Evolutionary conservation across 306 rosid genomes (phyloP), one percentile per base, ranked within the genome.

Genomic region (Vigna mungo): DNA sequence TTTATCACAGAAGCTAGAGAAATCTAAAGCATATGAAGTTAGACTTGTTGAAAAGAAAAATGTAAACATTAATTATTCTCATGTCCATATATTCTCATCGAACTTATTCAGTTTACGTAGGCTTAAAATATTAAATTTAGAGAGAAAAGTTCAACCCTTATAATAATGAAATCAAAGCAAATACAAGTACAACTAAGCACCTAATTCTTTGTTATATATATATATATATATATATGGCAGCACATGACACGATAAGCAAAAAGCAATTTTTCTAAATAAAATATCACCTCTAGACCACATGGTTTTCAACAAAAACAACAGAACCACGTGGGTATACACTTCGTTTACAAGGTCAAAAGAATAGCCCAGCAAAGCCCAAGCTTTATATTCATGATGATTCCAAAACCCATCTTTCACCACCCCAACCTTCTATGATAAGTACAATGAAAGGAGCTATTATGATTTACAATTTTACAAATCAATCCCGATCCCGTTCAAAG

Each of bases 381-480:
- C 86, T 86, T 48, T 73, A 71, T 59, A 69, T 65, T 82, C 87
- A 81, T 78, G 81, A 79, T 77, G 80, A 82, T 64, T 83, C 77
- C 77, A 62, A 78, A 86, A 84, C 85, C 88, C 86, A 78, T 85
- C 78, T 61, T 84, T 80, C 70, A 80, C 82, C 84, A 60, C 84
- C 90, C 86, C 86, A 86, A 78, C 85, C 85, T 75, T 72, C 87
- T 85, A 88, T 37, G 81, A 60, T 61, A 59, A 64, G 85, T 55
- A 83, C 60, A 80, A 86, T 55, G 81, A 71, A 80, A 84, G 83
- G 75, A 83, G 71, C 92, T 90, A 86, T 91, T 85, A 82, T 65
- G 88, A 90, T 95, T 83, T 92, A 92, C 99, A 92, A 92, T 83
- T 92, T 86, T 92, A 92, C 96, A 91, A 84, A 87, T 83, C 74